Evolutionary conservation across 176 grass and related monocot species (phyloP), one percentile per base, ranked within the genome.

Genomic region (Paspalum notatum): DNA sequence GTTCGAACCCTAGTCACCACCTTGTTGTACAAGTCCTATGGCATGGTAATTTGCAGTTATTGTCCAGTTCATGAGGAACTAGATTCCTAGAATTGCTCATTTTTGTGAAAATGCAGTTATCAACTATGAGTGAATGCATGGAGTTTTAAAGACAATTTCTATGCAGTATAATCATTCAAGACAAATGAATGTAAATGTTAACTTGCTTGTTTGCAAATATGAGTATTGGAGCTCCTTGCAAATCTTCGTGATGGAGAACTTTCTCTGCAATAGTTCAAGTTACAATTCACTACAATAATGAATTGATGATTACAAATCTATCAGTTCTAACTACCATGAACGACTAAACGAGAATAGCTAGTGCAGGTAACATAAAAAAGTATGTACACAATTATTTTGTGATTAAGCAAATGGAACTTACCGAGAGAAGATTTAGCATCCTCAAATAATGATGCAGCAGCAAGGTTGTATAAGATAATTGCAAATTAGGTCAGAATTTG

Each of bases 151-250:
- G 47, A 39, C 32, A 71, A 27, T 48, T 43, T 48, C 0, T 17
- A 62, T n/a, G 18, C 18, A 67, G 12, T 40, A 46, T 42, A 62
- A 51, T 26, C 46, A 50, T 71, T 18, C 68, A 71, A 71, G 68
- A 51, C 5, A 71, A 50, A 7, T 32, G 46, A 24, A 18, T 4
- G 46, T 32, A 51, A 82, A 83, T 39, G 47, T 72, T 47, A 64
- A 99, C 97, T 87, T 99, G 90, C 49, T 99, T 99, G 82, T 99
- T 99, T 62, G 93, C 86, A 77, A 99, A 87, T 88, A 99, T 84
- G 40, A 99, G 90, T 67, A 99, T 60, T 62, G 97, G 97, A 21
- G 93, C 93, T 21, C 87, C 91, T 88, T 70, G 78, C 66, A 99
- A 80, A 81, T 99, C 92, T 69, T 87, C 87, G 63, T 99, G 97